Conservation (phyloP, 2,329 filamentous ascomycete genomes). For the Penicillium vulpinum region DNA sequence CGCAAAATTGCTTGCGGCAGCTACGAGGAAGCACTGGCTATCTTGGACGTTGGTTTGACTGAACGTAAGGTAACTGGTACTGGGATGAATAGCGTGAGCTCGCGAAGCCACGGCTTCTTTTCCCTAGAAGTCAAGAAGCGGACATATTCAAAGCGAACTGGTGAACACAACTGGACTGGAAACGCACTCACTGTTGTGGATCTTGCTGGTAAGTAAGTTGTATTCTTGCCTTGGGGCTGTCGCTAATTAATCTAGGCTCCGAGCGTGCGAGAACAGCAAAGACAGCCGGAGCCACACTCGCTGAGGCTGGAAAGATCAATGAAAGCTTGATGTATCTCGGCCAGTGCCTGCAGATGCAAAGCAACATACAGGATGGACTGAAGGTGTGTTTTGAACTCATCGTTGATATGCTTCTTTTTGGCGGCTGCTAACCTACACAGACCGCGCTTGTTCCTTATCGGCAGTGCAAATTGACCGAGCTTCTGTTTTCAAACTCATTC, state of each 20-base stretch:
- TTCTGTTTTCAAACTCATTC: constrained; percentile 86
- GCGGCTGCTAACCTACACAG: constrained; percentile 43
- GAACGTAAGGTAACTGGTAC: constrained; percentile 88
- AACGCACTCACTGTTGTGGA: constrained; percentile 87
- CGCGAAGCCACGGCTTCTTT: constrained; percentile 93
- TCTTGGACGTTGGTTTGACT: constrained; percentile 84
- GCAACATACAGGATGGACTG: constrained; percentile 69
- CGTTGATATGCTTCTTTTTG: not conserved
- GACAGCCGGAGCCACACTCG: constrained; percentile 87
- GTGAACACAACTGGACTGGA: constrained; percentile 67
- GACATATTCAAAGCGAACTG: constrained; percentile 48
- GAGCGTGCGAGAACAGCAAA: constrained; percentile 92
- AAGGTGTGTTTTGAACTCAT: constrained; percentile 58
- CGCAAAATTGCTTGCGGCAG: constrained; percentile 84
- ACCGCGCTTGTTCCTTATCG: constrained; percentile 74
- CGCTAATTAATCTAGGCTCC: constrained; percentile 56
- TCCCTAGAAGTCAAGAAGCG: constrained; percentile 92
- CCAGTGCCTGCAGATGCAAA: constrained; percentile 94
- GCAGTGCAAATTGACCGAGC: constrained; percentile 81
- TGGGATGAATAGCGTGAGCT: constrained; percentile 88
- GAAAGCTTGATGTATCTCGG: constrained; percentile 98
- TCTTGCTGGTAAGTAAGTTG: constrained; percentile 64
- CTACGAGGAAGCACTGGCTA: constrained; percentile 80
- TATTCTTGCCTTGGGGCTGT: not conserved
- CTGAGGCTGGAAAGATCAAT: constrained; percentile 97